A percentile compares a stretch with the other conserved stretches of the same genome.
These are phyloP conservation scores for Nemania serpens DNA, from an alignment of 2,329 filamentous ascomycete genomes.

Conservation along the genomic window DNA sequence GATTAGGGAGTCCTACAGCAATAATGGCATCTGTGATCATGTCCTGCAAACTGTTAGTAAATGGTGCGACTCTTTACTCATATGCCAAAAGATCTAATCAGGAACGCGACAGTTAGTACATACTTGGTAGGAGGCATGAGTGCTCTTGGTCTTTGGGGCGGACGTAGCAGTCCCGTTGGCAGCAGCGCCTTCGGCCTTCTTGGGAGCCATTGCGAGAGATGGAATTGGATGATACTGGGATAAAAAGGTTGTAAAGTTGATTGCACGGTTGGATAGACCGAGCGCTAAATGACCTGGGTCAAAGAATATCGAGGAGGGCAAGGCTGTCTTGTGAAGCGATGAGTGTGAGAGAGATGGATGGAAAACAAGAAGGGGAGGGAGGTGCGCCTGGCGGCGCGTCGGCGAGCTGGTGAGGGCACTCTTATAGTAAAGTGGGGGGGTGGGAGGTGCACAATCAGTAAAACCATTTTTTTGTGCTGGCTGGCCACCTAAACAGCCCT, in stretches of 20 bases:
- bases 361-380: constrained; percentile 47
- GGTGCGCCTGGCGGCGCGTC: constrained; percentile 49
- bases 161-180: constrained; percentile 29
- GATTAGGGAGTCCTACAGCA: constrained; percentile 54
- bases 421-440: constrained; percentile 58
- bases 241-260: constrained; percentile 29
- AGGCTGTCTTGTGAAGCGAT: constrained; percentile 30
- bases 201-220: constrained; percentile 60
- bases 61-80: constrained; percentile 33
- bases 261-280: constrained; percentile 35
- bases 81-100: constrained; percentile 23
- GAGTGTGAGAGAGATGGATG: constrained; percentile 38
- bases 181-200: constrained; percentile 54
- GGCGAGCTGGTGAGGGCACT: constrained; percentile 62
- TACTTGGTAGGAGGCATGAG: constrained; percentile 65
- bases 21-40: constrained; percentile 68
- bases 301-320: constrained; percentile 28
- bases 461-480: constrained; percentile 25
- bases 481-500: constrained; percentile 22
- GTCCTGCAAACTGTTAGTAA: constrained; percentile 55
- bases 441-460: constrained; percentile 62
- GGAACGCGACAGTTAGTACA: constrained; percentile 36
- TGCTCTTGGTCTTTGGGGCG: constrained; percentile 56
- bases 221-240: constrained; percentile 26
- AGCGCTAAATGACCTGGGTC: constrained; percentile 33